These are phyloP conservation scores for Baudoinia panamericana DNA, from an alignment of 495 filamentous ascomycete species.

Conservation along the genomic window DNA sequence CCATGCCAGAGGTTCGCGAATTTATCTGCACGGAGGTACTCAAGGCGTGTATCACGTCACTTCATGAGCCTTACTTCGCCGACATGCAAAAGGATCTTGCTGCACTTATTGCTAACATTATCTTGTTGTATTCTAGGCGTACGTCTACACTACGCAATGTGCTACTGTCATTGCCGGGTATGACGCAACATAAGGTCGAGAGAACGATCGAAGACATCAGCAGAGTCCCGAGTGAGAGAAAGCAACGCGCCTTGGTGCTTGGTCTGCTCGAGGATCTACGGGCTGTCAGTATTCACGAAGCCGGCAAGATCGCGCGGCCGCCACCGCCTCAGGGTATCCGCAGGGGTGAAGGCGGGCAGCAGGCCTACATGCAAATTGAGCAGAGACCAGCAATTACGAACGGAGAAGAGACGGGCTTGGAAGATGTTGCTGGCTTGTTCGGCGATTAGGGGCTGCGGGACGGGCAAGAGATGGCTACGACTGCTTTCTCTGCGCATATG, in stretches of 20 bases:
- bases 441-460: no score
- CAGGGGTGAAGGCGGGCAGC: conserved; percentile 41
- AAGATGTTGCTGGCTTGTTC: conserved; percentile 58
- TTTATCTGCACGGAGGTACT: conserved; percentile 79
- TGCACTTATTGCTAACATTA: conserved; percentile 70
- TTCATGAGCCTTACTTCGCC: conserved; percentile 92
- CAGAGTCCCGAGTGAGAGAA: conserved; percentile 41
- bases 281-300: conserved; percentile 81
- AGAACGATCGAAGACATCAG: conserved; percentile 44
- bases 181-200: conserved; percentile 48
- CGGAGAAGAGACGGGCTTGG: conserved; percentile 30
- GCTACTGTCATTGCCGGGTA: conserved; percentile 45
- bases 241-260: conserved; percentile 72
- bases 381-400: conserved; percentile 34
- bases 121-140: conserved; percentile 53
- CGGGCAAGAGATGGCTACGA: no score
- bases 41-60: conserved; percentile 67
- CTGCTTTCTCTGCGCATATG: no score
- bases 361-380: conserved; percentile 40
- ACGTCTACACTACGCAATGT: conserved; percentile 47
- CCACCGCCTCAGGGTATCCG: conserved; percentile 33
- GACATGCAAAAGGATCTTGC: conserved; percentile 92
- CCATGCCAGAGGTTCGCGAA: conserved; percentile 64
- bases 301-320: conserved; percentile 57
- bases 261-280: conserved; percentile 75